phyloP scores from a whole-genome alignment of 768 basidiomycete genomes.

The Coprinellus micaceus region DNA sequence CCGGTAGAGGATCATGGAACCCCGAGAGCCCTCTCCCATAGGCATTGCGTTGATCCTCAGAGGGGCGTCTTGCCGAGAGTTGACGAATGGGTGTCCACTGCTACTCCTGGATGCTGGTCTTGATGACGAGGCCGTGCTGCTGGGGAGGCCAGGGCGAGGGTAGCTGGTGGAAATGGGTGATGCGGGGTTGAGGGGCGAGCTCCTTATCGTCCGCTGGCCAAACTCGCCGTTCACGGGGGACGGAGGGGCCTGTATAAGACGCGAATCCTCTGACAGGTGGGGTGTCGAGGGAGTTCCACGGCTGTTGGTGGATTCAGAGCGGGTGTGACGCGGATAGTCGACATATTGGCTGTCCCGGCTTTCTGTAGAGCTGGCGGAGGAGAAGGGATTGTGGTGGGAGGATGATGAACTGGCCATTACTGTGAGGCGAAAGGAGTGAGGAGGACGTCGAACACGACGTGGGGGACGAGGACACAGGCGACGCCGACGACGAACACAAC shows the following conservation, averaged over 20 bases:
- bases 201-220: neutral
- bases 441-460: neutral
- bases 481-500: neutral
- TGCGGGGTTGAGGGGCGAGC: conserved; percentile 5
- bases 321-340: no score
- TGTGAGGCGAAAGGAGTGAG: neutral
- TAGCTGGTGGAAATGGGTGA: conserved; percentile 9
- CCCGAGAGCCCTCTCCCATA: conserved; percentile 21
- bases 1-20: conserved; percentile 68
- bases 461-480: neutral
- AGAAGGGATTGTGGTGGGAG: neutral
- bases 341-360: neutral
- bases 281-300: neutral
- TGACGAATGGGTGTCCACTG: conserved; percentile 16
- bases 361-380: neutral
- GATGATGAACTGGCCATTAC: neutral
- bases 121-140: conserved; percentile 37
- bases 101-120: conserved; percentile 34
- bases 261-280: neutral
- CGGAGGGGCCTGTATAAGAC: neutral
- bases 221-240: neutral
- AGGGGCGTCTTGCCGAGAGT: neutral
- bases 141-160: conserved; percentile 28
- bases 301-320: neutral
- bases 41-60: conserved; percentile 23